Percentiles rank a stretch among this genome's conserved stretches.
phyloP scores from a whole-genome alignment of 371 early-diverging fungal genomes.

The Apophysomyces sp. region DNA sequence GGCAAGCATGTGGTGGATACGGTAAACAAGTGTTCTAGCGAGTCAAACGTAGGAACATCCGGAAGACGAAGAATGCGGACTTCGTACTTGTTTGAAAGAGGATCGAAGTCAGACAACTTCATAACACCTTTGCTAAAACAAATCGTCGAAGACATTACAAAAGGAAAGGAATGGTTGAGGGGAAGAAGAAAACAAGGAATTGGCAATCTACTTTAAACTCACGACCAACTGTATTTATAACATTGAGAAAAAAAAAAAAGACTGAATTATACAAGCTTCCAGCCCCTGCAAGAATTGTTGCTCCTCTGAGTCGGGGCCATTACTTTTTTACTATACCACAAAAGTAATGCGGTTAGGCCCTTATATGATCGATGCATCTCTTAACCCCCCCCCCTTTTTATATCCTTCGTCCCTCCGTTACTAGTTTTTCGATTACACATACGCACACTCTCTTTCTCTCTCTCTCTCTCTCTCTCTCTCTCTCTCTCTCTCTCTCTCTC shows the following conservation, averaged over 20 bases:
- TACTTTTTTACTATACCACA: background rate
- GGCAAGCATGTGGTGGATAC: background rate
- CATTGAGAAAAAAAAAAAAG: too few relatives aligned
- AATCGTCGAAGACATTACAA: constrained; percentile 12
- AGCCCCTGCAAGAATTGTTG: background rate
- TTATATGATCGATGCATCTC: background rate
- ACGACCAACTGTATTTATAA: background rate
- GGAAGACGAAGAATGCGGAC: constrained; percentile 26
- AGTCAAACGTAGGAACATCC: constrained; percentile 23
- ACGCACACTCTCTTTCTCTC: too few relatives aligned
- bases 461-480: too few relatives aligned
- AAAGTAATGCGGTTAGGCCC: background rate
- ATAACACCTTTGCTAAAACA: constrained; percentile 33
- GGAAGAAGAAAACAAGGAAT: constrained; percentile 7
- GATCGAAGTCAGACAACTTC: constrained; percentile 31
- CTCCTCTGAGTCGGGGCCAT: background rate
- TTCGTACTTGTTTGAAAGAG: constrained; percentile 22
- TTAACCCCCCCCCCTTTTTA: background rate
- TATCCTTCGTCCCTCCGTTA: too few relatives aligned
- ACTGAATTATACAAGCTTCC: background rate
- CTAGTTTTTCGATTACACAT: too few relatives aligned
- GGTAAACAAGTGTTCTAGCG: constrained; percentile 28
- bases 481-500: too few relatives aligned
- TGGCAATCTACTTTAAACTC: background rate
- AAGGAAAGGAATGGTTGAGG: constrained; percentile 9